phyloP scores from a whole-genome alignment of 1,284 basidiomycete genomes.

The Fistulina hepatica region DNA sequence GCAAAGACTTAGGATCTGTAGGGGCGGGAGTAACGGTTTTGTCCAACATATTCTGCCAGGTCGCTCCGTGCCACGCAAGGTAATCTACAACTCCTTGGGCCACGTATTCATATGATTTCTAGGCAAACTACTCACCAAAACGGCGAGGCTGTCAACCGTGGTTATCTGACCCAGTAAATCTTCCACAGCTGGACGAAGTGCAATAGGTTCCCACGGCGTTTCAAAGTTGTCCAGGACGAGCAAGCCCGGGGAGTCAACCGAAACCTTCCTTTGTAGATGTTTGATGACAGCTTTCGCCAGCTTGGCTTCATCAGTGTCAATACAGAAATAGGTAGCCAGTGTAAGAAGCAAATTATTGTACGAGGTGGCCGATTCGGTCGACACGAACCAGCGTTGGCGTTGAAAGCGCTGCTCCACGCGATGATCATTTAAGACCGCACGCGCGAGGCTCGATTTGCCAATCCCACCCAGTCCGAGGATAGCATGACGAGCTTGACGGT shows the following conservation, averaged over 20 bases:
- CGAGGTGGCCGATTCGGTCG: conserved; percentile 20
- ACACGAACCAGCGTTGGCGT: conserved; percentile 17
- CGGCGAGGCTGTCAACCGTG: conserved; percentile 14
- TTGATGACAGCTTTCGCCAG: not conserved
- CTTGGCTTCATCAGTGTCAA: conserved; percentile 1
- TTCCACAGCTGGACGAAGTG: conserved; percentile 17
- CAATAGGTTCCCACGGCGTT: conserved; percentile 20
- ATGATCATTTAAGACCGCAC: conserved; percentile 17
- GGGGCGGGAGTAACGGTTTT: conserved; percentile 16
- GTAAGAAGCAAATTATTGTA: conserved; percentile 18
- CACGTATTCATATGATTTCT: not conserved
- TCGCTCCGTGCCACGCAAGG: conserved; percentile 23
- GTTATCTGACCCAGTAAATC: conserved; percentile 16
- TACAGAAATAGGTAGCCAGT: conserved; percentile 12
- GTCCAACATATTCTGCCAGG: conserved; percentile 20
- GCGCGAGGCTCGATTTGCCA: conserved; percentile 23
- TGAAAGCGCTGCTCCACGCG: conserved; percentile 12
- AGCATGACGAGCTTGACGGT: conserved; percentile 10
- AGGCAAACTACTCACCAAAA: conserved; percentile 14
- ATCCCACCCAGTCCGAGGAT: conserved; percentile 25
- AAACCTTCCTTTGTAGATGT: not conserved
- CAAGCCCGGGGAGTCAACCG: conserved; percentile 13
- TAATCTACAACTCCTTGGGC: conserved; percentile 7
- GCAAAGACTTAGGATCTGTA: conserved; percentile 17
- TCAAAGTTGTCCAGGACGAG: conserved; percentile 25